Percentiles rank a stretch among this genome's conserved stretches.
phyloP scores from a whole-genome alignment of 1,139 yeast genomes.

The Yamadazyma oceani region DNA sequence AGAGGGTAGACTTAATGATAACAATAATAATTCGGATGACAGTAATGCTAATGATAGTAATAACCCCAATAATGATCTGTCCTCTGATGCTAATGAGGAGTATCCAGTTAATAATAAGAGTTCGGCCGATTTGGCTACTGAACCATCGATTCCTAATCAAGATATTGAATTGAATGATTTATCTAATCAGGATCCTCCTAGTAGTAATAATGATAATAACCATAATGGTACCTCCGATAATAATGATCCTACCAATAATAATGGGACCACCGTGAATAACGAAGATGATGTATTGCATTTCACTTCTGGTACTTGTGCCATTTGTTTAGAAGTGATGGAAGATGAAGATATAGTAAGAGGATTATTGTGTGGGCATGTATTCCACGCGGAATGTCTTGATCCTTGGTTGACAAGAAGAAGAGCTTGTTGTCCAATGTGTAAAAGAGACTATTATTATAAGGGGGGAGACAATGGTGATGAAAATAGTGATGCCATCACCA shows the following conservation, averaged over 20 bases:
- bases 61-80: slow-evolving; percentile 3
- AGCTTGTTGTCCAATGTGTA: slow-evolving; percentile 86
- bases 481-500: slow-evolving; percentile 4
- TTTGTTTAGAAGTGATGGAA: slow-evolving; percentile 69
- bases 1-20: slow-evolving; percentile 21
- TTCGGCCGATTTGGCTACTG: background rate
- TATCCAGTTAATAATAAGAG: background rate
- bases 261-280: background rate
- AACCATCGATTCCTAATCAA: background rate
- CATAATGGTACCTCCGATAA: background rate
- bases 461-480: slow-evolving; percentile 13
- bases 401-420: slow-evolving; percentile 78
- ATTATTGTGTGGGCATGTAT: slow-evolving; percentile 79
- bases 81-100: slow-evolving; percentile 3
- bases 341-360: slow-evolving; percentile 69
- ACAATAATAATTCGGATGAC: slow-evolving; percentile 6
- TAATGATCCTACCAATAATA: background rate
- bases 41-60: slow-evolving; percentile 7
- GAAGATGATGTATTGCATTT: slow-evolving; percentile 44
- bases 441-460: slow-evolving; percentile 62
- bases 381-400: slow-evolving; percentile 76
- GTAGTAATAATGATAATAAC: too few species aligned
- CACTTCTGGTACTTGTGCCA: slow-evolving; percentile 77
- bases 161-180: slow-evolving; percentile 9
- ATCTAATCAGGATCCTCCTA: background rate